These are phyloP conservation scores for Zea luxurians DNA, from an alignment of 176 grass and related monocot genomes.

Conservation along the genomic window DNA sequence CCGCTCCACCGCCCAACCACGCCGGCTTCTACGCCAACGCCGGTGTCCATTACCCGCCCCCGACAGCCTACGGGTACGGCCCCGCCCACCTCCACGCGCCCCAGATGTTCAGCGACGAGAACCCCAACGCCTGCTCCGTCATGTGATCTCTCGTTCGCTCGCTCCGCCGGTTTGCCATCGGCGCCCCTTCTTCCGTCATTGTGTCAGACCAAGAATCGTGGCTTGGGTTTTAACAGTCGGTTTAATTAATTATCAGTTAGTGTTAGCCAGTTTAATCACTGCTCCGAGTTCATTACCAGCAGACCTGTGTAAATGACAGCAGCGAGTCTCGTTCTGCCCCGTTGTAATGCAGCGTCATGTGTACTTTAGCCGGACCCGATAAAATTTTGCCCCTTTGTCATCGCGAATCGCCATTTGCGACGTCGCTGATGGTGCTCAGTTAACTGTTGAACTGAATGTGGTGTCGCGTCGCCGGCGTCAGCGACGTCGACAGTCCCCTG, in stretches of 20 bases:
- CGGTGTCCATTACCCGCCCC: conserved; percentile 35
- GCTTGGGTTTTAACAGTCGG: not conserved
- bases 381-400: conserved; percentile 28
- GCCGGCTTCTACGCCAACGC: conserved; percentile 45
- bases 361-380: conserved; percentile 14
- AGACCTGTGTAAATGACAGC: conserved; percentile 39
- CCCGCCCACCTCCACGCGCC: conserved; percentile 51
- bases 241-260: not conserved
- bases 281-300: conserved; percentile 19
- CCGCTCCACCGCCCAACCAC: conserved; percentile 8
- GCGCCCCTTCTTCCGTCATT: not conserved
- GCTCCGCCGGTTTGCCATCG: not conserved
- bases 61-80: conserved; percentile 32
- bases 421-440: not conserved
- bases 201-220: conserved; percentile 9
- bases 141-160: conserved; percentile 50
- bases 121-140: conserved; percentile 87
- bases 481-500: conserved; percentile 13
- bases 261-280: conserved; percentile 20
- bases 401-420: not conserved
- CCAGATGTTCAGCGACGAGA: conserved; percentile 99
- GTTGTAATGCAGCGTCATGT: conserved; percentile 26
- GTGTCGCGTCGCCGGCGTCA: conserved; percentile 31
- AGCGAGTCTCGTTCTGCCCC: not conserved
- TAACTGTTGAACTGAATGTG: not conserved